phyloP scores from a whole-genome alignment of 2,329 filamentous ascomycete genomes.

The Macrophomina phaseolina region DNA sequence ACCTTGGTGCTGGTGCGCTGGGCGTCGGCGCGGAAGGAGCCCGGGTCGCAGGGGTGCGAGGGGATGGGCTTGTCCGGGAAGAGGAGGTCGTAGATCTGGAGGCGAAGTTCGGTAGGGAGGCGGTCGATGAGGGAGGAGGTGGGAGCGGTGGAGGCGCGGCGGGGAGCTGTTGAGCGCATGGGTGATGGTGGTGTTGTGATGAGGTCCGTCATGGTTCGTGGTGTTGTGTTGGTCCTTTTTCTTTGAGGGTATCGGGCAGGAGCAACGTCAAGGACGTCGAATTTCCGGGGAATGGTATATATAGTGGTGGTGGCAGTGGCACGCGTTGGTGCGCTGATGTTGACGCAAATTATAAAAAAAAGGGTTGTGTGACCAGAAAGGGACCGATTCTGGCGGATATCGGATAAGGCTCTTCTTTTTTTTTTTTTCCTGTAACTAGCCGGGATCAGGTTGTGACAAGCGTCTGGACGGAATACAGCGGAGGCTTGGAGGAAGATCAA shows the following conservation, averaged over 20 bases:
- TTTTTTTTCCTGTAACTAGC: not conserved
- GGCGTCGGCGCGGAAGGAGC: conserved; percentile 11
- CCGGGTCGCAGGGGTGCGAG: not conserved
- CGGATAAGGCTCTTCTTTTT: not conserved
- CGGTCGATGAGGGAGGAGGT: conserved; percentile 12
- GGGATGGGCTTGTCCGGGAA: conserved; percentile 22
- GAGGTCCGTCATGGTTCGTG: conserved; percentile 1
- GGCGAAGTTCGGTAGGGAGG: conserved; percentile 23
- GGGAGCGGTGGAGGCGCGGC: not conserved
- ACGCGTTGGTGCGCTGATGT: not conserved
- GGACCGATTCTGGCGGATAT: not conserved
- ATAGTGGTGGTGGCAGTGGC: not conserved
- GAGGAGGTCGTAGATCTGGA: conserved; percentile 27
- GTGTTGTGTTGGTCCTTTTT: not conserved
- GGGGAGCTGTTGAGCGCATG: not conserved
- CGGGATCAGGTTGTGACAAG: not conserved
- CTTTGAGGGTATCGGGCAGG: not conserved
- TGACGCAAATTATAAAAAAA: not conserved
- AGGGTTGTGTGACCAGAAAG: not conserved
- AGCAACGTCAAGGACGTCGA: not conserved
- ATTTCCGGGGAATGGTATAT: not conserved
- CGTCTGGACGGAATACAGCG: not conserved
- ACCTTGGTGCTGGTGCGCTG: not conserved
- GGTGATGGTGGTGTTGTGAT: not conserved
- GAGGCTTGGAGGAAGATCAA: not conserved